Evolutionary conservation across 108 stramenopile genomes (phyloP), one percentile per base, ranked within the genome.

Genomic region (Cylindrotheca fusiformis): DNA sequence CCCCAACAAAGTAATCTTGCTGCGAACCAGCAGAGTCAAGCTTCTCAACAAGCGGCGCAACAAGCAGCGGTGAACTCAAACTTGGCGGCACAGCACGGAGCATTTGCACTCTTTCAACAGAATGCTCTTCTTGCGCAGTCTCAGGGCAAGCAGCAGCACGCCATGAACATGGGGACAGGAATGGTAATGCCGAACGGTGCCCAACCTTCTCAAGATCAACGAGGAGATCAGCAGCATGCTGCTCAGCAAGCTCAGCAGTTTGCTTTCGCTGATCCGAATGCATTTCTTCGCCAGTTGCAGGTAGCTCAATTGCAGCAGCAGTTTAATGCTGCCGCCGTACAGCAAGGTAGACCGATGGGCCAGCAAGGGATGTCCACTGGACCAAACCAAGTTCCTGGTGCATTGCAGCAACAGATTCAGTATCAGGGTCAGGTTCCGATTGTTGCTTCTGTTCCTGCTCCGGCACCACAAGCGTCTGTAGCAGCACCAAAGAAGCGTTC

Each of bases 211-310:
- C 53, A 55, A 48, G 69, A 67, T 19, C 66, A 65, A 1, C 27
- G 32, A 18, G 28, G 20, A 30, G 53, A 62, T 14, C n/a, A n/a
- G n/a, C n/a, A n/a, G n/a, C n/a, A n/a, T n/a, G 46, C 48, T 36
- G 19, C 22, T 33, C 56, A 65, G 20, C 62, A 52, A 19, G 51
- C 32, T n/a, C 63, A 45, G 21, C 76, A 70, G 36, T 66, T 67
- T 51, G 48, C 55, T 12, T 50, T 71, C 49, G 63, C 32, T 63
- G 75, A 52, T 69, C 75, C 55, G 58, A 69, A 45, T 60, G 53
- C 65, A 56, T 78, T 74, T 70, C 55, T 54, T 53, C 84, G 55
- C 52, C 67, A 76, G 58, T 58, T 69, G 44, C 80, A 63, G 62
- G 62, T 66, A 18, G 68, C 69, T 28, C 64, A 73, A 52, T 22